These are phyloP conservation scores for Rhodotorula sp. DNA, from an alignment of 1,284 basidiomycete genomes.

Conservation along the genomic window DNA sequence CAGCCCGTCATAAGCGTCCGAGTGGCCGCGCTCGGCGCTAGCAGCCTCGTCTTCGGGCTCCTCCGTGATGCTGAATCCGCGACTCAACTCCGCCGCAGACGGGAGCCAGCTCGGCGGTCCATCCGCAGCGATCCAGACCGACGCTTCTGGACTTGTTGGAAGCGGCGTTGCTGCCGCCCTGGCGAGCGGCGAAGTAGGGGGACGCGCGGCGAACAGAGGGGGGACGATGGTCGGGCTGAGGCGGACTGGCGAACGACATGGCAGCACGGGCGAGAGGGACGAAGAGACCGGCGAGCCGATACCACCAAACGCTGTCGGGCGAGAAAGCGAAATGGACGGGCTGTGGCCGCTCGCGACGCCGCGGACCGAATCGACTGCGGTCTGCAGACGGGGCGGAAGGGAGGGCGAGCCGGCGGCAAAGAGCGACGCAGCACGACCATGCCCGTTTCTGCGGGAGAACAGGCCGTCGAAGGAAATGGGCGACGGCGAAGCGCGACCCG, in stretches of 20 bases:
- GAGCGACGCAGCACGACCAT: slow-evolving; percentile 27
- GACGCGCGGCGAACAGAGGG: no score
- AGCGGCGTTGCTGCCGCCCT: no score
- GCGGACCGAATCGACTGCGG: slow-evolving; percentile 22
- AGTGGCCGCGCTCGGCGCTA: neutral
- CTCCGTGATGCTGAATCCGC: slow-evolving; percentile 12
- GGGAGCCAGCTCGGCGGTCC: neutral
- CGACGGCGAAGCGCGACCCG: neutral
- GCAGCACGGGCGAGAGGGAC: neutral
- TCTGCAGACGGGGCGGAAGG: slow-evolving; percentile 24
- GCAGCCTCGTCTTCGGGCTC: slow-evolving; percentile 8
- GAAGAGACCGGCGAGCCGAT: neutral
- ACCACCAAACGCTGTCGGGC: neutral
- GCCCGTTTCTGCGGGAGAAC: neutral
- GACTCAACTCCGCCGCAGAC: slow-evolving; percentile 5
- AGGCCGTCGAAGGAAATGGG: neutral
- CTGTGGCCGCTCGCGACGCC: slow-evolving; percentile 7
- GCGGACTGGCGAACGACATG: no score
- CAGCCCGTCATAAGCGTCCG: no score
- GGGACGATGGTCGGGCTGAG: no score
- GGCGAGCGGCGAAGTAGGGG: no score
- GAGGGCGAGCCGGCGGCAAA: slow-evolving; percentile 2
- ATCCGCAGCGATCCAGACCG: neutral
- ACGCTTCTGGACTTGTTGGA: no score
- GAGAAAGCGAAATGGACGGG: slow-evolving; percentile 10